Base-by-base conservation (phyloP, 2,329 filamentous ascomycete genomes). In the Aureobasidium sp. region DNA sequence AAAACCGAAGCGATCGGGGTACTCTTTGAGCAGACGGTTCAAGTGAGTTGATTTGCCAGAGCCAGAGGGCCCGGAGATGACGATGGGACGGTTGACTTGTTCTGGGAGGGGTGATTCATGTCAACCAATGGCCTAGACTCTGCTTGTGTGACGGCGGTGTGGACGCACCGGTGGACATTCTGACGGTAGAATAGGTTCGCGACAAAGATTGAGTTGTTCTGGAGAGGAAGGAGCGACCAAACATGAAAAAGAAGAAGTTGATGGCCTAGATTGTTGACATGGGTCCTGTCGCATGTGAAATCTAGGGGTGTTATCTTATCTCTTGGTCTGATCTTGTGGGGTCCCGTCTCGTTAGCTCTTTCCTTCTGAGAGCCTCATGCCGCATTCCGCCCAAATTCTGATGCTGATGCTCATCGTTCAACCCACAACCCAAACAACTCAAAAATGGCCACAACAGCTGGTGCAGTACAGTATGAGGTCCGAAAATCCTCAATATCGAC, bases 1-100 rank as follows among this genome's bases (percentile, higher is more conserved):
- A 72, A 83, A 83, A 62, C 81, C 85, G 68, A 93, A 91, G 25
- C 84, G 84, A 55, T 84, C 82, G 7, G 83, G 83, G 70, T 85
- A 84, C 61, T 82, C 80, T 32, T 84, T 78, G 72, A 91, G 88
- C 54, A 93, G 85, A 52, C 83, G 80, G 70, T 86, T 86, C 74
- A 89, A 86, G 64, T 93, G 85, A 13, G 90, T 93, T 68, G 87
- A 89, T 77, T 94, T 94, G 67, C 90, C 90, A 52, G 90, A 84
- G 72, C 90, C 90, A 11, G 85, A 88, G 64, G 90, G 90, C 61
- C 90, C 90, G 53, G 86, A 90, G 74, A 94, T 88, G 68, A 94
- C 86, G 69, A 93, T 80, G 15, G 88, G 89, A 55, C 59, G 59
- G 44, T 42, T 52, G 41, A 44, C 36, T 1, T 62, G 21, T 62